A percentile compares a stretch with the other conserved stretches of the same genome.
Conservation (phyloP, 1,139 yeast species). For the Candida pseudoviswanathii region DNA sequence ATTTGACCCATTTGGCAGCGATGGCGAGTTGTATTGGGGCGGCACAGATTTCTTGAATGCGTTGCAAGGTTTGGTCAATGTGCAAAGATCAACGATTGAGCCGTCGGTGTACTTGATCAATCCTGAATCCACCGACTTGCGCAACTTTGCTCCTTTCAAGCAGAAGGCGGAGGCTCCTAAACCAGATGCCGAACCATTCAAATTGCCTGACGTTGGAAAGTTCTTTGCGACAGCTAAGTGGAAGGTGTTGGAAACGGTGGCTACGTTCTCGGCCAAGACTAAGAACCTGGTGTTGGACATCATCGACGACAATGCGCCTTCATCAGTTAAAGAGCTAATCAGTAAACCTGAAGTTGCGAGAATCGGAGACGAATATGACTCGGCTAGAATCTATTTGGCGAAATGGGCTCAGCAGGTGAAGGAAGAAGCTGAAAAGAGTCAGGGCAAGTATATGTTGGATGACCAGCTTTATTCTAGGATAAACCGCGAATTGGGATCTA, state of each 20-base stretch:
- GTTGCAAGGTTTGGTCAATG: conserved; percentile 54
- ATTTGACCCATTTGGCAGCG: conserved; percentile 74
- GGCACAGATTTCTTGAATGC: conserved; percentile 73
- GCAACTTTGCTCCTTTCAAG: conserved; percentile 69
- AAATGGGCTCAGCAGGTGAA: conserved; percentile 97
- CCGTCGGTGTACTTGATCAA: conserved; percentile 73
- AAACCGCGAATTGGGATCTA: conserved; percentile 69
- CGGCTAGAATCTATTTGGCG: conserved; percentile 88
- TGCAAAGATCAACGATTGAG: conserved; percentile 72
- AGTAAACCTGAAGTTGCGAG: conserved; percentile 77
- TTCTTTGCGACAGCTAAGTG: conserved; percentile 74
- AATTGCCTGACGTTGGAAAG: conserved; percentile 46
- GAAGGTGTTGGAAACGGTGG: conserved; percentile 83
- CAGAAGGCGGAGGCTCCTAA: conserved; percentile 22
- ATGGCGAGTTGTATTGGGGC: conserved; percentile 82
- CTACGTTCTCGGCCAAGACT: conserved; percentile 75
- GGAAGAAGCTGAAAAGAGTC: conserved; percentile 83
- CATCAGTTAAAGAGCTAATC: conserved; percentile 62
- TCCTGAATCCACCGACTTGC: conserved; percentile 76
- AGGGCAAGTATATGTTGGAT: conserved; percentile 59
- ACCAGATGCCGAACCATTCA: conserved; percentile 18
- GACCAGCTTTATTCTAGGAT: conserved; percentile 61
- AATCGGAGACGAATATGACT: conserved; percentile 88
- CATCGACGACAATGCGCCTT: conserved; percentile 67
- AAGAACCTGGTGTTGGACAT: conserved; percentile 59